Base-by-base conservation (phyloP, 2,329 filamentous ascomycete genomes). In the Lachnellula subtilissima region DNA sequence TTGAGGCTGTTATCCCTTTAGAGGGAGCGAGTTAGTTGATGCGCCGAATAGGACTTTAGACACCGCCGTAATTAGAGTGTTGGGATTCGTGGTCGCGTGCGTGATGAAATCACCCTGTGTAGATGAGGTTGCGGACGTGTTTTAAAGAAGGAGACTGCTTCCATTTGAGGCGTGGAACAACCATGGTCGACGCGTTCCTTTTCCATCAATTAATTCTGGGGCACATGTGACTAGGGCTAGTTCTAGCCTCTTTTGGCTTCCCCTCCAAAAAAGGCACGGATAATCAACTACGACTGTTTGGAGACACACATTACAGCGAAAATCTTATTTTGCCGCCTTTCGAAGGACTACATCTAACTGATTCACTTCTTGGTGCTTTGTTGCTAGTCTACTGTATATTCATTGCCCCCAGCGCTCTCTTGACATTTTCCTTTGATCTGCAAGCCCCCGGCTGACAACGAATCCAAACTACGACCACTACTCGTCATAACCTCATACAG, bases 1-100 rank as follows among this genome's bases (percentile, higher is more conserved):
- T 65, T 72, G 69, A 68, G 60, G 61, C 61, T 63, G 53, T 61
- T 55, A 55, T 63, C 60, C 59, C 55, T 60, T 54, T 65, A 59
- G 63, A 69, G 60, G 48, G 53, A 46, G 51, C 53, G 39, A 52
- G 47, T 36, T 42, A 49, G 47, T 52, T 48, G 50, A 57, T 52
- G 42, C 43, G 50, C 57, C 58, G 59, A 63, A 53, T 61, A 57
- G 43, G 12, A 50, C 36, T 48, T 48, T 12, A 47, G 39, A 53
- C 39, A 51, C n/a, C 17, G 56, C 45, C 28, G 17, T 28, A 28
- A 37, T 2, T 22, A 42, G 23, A 11, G n/a, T 14, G 19, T 17
- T 45, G 40, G 19, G 40, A 36, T 11, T 36, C 9, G 48, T 43
- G 37, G 43, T 61, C 58, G 60, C 62, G 59, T 62, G 56, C 4